Evolutionary conservation across 306 rosid genomes (phyloP).

Genomic region (Vachellia collinsii): DNA sequence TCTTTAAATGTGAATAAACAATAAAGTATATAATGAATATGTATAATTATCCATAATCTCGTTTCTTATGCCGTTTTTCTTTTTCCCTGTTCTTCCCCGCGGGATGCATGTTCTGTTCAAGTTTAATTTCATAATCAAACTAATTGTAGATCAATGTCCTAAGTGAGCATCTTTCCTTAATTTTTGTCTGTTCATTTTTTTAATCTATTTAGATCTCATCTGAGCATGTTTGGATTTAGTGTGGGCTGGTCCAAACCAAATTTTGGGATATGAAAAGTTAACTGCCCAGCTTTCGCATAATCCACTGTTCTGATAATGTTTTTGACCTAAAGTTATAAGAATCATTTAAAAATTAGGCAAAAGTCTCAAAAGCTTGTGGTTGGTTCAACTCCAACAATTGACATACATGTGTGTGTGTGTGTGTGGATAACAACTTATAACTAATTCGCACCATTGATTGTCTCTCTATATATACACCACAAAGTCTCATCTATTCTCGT

Average conservation of each 20-base stretch:
- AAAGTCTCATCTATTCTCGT: too few species aligned
- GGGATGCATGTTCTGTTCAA: neutral
- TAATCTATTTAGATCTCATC: too few species aligned
- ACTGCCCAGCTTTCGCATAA: neutral
- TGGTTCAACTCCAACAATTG: slow-evolving; percentile 17
- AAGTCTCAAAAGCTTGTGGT: neutral
- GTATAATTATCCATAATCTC: too few species aligned
- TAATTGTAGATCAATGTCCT: neutral
- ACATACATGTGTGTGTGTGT: neutral
- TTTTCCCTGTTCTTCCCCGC: neutral
- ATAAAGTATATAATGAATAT: too few species aligned
- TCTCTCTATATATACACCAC: neutral
- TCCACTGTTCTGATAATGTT: neutral
- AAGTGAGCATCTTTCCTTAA: neutral
- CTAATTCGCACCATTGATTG: neutral
- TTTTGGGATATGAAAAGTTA: neutral
- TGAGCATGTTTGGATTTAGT: too few species aligned
- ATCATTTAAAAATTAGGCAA: neutral
- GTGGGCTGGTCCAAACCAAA: too few species aligned
- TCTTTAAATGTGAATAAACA: neutral
- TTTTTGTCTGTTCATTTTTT: neutral
- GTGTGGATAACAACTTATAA: neutral
- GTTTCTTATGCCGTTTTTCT: too few species aligned
- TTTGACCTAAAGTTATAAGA: neutral
- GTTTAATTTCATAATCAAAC: too few species aligned